phyloP scores from a whole-genome alignment of 257 asterid species.

The Ilex asprella region DNA sequence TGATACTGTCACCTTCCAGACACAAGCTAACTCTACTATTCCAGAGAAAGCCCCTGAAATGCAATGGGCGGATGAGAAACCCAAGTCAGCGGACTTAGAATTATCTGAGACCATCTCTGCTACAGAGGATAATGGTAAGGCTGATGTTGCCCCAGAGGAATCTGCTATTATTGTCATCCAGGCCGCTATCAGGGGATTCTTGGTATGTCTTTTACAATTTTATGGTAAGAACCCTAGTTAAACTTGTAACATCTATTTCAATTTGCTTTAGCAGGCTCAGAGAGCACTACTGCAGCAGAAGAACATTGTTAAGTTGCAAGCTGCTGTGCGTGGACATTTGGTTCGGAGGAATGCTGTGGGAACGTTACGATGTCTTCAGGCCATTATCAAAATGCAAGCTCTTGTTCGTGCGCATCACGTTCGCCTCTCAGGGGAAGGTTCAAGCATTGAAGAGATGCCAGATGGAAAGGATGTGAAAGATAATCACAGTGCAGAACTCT shows the following conservation, averaged over 20 bases:
- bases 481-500: neutral
- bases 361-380: constrained; percentile 84
- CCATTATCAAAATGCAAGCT: constrained; percentile 82
- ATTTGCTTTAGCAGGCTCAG: constrained; percentile 52
- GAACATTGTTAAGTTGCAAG: constrained; percentile 66
- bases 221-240: neutral
- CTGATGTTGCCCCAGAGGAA: constrained; percentile 42
- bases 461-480: constrained; percentile 26
- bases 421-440: constrained; percentile 23
- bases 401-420: constrained; percentile 72
- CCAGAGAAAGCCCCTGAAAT: constrained; percentile 36
- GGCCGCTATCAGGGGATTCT: constrained; percentile 58
- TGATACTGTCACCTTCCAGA: constrained; percentile 31
- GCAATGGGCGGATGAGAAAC: constrained; percentile 43
- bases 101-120: constrained; percentile 24
- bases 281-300: constrained; percentile 47
- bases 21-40: constrained; percentile 35
- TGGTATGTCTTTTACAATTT: constrained; percentile 41
- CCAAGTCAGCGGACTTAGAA: constrained; percentile 26
- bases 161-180: constrained; percentile 49
- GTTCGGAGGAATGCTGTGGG: constrained; percentile 89
- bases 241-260: neutral
- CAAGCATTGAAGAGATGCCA: constrained; percentile 21
- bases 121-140: constrained; percentile 26
- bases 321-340: constrained; percentile 86